Percentiles rank a stretch among this genome's conserved stretches.
Evolutionary conservation across 2,329 filamentous ascomycete genomes (phyloP).

Genomic region (Shiraia sp.): DNA sequence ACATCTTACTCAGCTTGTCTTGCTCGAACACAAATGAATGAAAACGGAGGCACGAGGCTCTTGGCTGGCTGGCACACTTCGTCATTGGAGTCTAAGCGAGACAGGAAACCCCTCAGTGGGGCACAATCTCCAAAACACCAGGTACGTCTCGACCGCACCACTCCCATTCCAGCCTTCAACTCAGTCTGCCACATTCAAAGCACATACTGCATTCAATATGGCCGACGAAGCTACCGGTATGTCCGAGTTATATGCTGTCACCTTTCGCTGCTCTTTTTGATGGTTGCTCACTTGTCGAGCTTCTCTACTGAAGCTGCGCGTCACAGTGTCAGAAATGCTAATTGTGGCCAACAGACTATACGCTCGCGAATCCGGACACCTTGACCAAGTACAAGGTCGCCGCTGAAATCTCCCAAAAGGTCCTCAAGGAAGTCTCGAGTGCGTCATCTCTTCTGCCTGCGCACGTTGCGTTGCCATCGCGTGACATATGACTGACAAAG

Average conservation of each 20-base stretch:
- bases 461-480: slow-evolving; percentile 1
- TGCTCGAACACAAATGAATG: slow-evolving; percentile 1
- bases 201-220: slow-evolving; percentile 34
- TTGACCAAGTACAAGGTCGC: slow-evolving; percentile 99
- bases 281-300: background rate
- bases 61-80: slow-evolving; percentile 9
- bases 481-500: slow-evolving; percentile 28
- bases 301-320: slow-evolving; percentile 7
- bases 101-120: slow-evolving; percentile 34
- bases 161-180: slow-evolving; percentile 26
- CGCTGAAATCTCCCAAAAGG: slow-evolving; percentile 92
- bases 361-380: slow-evolving; percentile 88
- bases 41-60: slow-evolving; percentile 13
- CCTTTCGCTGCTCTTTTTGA: background rate
- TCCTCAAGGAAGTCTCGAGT: slow-evolving; percentile 80
- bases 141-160: slow-evolving; percentile 26
- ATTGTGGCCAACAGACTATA: slow-evolving; percentile 67
- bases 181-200: slow-evolving; percentile 21
- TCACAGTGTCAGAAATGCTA: slow-evolving; percentile 29
- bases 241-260: slow-evolving; percentile 4
- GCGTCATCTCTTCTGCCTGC: slow-evolving; percentile 14
- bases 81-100: slow-evolving; percentile 40
- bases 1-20: slow-evolving; percentile 5
- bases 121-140: slow-evolving; percentile 37
- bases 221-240: slow-evolving; percentile 40